These are phyloP conservation scores for Cytospora mali DNA, from an alignment of 2,329 filamentous ascomycete genomes.

Conservation along the genomic window DNA sequence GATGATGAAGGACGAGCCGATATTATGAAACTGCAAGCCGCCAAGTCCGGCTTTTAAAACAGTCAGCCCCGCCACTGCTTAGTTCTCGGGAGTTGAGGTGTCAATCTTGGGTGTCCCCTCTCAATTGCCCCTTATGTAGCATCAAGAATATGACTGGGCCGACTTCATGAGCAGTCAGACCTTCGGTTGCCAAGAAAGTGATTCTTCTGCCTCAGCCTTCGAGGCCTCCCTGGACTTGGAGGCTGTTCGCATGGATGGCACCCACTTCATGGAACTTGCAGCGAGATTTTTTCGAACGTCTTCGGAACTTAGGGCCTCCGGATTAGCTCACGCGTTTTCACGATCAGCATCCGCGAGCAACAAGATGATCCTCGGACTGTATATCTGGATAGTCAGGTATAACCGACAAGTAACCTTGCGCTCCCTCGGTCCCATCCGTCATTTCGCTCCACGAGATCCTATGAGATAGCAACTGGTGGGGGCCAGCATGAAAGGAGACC, in stretches of 20 bases:
- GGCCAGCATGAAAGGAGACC: slow-evolving; percentile 12
- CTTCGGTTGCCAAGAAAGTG: no score
- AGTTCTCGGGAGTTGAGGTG: background rate
- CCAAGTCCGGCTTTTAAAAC: background rate
- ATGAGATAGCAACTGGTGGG: background rate
- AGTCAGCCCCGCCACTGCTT: background rate
- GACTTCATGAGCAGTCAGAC: background rate
- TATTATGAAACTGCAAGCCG: slow-evolving; percentile 1
- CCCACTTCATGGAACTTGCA: background rate
- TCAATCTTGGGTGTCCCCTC: background rate
- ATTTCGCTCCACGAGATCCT: background rate
- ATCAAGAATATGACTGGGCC: background rate
- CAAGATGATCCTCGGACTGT: background rate
- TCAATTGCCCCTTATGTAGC: background rate
- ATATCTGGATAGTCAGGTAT: background rate
- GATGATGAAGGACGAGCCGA: slow-evolving; percentile 4
- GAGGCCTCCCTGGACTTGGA: background rate
- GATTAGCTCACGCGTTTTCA: slow-evolving; percentile 7
- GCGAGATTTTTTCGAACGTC: background rate
- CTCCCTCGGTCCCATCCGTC: background rate
- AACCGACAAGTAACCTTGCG: background rate
- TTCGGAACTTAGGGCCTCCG: background rate
- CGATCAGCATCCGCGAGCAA: background rate
- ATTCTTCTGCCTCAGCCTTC: background rate
- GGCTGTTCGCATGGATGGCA: background rate